Evolutionary conservation across 345 rosid species (phyloP).

Genomic region (Gossypium sturtianum): DNA sequence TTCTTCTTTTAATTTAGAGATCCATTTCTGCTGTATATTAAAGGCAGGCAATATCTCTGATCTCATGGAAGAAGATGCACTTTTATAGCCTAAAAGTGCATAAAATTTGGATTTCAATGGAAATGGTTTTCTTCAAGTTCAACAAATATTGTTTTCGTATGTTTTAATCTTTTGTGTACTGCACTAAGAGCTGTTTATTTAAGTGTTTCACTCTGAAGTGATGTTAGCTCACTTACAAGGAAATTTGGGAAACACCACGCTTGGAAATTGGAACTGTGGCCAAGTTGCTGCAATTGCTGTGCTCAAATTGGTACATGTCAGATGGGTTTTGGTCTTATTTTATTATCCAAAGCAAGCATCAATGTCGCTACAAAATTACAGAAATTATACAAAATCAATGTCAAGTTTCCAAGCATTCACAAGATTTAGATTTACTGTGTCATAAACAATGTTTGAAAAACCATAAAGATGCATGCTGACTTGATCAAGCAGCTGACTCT

Average conservation of each 20-base stretch:
- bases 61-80: conserved; percentile 22
- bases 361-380: too few species aligned
- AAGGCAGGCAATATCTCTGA: conserved; percentile 1
- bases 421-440: neutral
- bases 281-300: neutral
- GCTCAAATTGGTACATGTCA: neutral
- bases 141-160: neutral
- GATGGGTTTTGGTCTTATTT: too few species aligned
- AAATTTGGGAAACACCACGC: neutral
- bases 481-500: too few species aligned
- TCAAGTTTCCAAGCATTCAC: neutral
- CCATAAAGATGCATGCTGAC: too few species aligned
- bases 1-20: conserved; percentile 17
- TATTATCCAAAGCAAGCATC: too few species aligned
- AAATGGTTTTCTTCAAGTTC: neutral
- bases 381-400: neutral
- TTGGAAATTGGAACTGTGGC: neutral
- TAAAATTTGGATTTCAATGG: neutral
- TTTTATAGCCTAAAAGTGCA: conserved; percentile 9
- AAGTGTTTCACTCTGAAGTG: neutral
- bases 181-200: neutral
- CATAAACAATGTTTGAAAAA: neutral
- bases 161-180: neutral
- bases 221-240: neutral
- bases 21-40: conserved; percentile 24